Evolutionary conservation across 176 grass and related monocot species (phyloP).

Genomic region (Musa beccarii): DNA sequence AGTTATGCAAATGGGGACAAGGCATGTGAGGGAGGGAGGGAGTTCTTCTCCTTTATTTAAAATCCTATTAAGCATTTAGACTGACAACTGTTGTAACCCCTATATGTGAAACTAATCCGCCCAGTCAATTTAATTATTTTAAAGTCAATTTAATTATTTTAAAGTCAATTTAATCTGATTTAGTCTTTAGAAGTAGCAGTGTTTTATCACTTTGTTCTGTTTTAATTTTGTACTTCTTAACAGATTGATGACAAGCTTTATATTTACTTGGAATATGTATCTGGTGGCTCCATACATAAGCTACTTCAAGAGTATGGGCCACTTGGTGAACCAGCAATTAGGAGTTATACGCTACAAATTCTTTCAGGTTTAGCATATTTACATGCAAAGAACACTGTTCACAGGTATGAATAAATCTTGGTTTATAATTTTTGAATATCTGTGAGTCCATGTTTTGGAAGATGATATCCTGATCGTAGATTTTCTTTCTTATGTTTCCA

Average conservation of each 20-base stretch:
- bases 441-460: conserved; percentile 7
- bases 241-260: conserved; percentile 90
- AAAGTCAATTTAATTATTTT: too few species aligned
- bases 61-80: too few species aligned
- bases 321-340: conserved; percentile 88
- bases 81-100: too few species aligned
- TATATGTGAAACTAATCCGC: too few species aligned
- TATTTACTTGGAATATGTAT: conserved; percentile 97
- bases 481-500: not conserved
- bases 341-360: conserved; percentile 95
- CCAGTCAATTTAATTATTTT: too few species aligned
- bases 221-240: conserved; percentile 20
- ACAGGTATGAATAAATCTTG: conserved; percentile 47
- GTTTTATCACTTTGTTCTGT: not conserved
- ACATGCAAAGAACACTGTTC: conserved; percentile 90
- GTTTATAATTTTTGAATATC: conserved; percentile 7
- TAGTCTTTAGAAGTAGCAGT: not conserved
- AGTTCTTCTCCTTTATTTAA: too few species aligned
- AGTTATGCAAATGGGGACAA: too few species aligned
- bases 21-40: too few species aligned
- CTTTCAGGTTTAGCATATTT: conserved; percentile 90
- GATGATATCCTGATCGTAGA: conserved; percentile 18
- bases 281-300: conserved; percentile 94
- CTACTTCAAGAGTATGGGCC: conserved; percentile 92
- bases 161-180: too few species aligned